Conservation (phyloP, 1,284 basidiomycete species). For the Sanghuangporus baumii region DNA sequence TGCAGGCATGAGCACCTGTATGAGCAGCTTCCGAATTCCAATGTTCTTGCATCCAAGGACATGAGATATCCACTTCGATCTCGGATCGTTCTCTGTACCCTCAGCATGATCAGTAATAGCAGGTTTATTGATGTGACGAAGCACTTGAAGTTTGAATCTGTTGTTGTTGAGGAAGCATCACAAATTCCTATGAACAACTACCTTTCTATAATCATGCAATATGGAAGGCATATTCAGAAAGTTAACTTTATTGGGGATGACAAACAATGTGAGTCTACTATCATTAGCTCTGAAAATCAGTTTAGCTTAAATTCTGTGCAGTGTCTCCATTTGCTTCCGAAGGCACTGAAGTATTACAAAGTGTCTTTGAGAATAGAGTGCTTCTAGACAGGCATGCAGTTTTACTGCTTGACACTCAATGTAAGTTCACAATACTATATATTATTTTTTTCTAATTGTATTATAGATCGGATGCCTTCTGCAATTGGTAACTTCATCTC, state of each 20-base stretch:
- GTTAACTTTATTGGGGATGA: constrained; percentile 72
- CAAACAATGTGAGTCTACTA: constrained; percentile 53
- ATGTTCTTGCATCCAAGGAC: not conserved
- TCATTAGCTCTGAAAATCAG: not conserved
- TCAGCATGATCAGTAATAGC: constrained; percentile 59
- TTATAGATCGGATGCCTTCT: constrained; percentile 68
- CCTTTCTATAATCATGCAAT: constrained; percentile 43
- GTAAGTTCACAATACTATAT: too few relatives aligned
- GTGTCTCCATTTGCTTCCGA: constrained; percentile 51
- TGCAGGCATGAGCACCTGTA: constrained; percentile 74
- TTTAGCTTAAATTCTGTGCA: constrained; percentile 19
- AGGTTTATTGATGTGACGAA: constrained; percentile 28
- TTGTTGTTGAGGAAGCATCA: constrained; percentile 64
- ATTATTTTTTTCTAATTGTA: not conserved
- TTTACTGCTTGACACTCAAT: constrained; percentile 52
- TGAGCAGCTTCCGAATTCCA: constrained; percentile 20
- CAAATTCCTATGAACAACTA: constrained; percentile 59
- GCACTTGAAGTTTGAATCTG: constrained; percentile 34
- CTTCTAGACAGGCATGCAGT: constrained; percentile 30
- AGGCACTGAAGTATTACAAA: constrained; percentile 42
- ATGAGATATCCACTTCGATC: constrained; percentile 31
- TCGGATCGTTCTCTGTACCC: constrained; percentile 61
- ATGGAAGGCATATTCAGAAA: constrained; percentile 43
- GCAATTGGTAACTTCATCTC: constrained; percentile 73
- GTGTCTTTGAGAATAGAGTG: constrained; percentile 53